phyloP scores from a whole-genome alignment of 1,284 basidiomycete species.

The Macrocybe sp. region DNA sequence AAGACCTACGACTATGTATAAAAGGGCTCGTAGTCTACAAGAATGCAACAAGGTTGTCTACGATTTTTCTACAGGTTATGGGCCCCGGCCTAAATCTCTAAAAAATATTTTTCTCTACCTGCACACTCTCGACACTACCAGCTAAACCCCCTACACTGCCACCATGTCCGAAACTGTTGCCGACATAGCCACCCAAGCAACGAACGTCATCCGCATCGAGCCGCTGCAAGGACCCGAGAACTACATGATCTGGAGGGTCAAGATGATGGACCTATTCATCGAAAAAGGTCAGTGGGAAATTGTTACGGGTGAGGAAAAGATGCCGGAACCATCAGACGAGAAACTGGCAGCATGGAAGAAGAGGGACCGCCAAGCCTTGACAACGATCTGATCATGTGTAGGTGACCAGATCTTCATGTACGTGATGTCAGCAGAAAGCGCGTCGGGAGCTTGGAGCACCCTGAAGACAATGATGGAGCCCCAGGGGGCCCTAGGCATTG shows the following conservation, averaged over 20 bases:
- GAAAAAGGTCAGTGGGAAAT: constrained; percentile 21
- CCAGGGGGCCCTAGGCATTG: constrained; percentile 20
- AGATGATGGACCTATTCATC: constrained; percentile 25
- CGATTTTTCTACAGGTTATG: constrained; percentile 15
- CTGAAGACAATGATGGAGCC: constrained; percentile 22
- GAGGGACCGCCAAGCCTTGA: constrained; percentile 20
- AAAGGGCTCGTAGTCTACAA: too few species aligned
- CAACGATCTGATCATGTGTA: constrained; percentile 20
- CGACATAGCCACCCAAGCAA: not conserved
- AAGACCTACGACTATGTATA: too few species aligned
- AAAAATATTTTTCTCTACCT: constrained; percentile 6
- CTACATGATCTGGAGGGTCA: constrained; percentile 25
- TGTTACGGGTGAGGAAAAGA: constrained; percentile 5
- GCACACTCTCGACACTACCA: not conserved
- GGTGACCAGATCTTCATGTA: constrained; percentile 18
- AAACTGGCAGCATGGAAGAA: constrained; percentile 15
- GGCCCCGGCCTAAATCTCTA: constrained; percentile 12
- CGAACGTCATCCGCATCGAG: constrained; percentile 22
- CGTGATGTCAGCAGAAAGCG: constrained; percentile 12
- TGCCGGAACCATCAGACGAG: not conserved
- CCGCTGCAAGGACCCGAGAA: constrained; percentile 24
- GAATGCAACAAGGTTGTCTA: too few species aligned
- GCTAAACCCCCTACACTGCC: not conserved
- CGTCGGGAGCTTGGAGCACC: constrained; percentile 21
- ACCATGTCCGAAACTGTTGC: not conserved